Percentiles rank a stretch among this genome's conserved stretches.
phyloP scores from a whole-genome alignment of 2,329 filamentous ascomycete genomes.

The Hypoxylon sp. region DNA sequence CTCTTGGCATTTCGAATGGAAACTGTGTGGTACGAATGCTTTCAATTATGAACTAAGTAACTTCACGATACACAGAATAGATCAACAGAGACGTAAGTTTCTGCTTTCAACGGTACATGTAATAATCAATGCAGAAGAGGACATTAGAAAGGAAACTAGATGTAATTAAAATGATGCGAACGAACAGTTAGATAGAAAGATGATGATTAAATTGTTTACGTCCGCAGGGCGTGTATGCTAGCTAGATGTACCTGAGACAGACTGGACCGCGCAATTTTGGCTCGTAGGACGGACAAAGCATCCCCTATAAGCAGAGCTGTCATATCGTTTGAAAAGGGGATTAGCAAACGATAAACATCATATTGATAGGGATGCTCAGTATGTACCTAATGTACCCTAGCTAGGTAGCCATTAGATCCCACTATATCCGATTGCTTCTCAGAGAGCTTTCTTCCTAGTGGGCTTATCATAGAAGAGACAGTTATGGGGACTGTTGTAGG shows the following conservation, averaged over 20 bases:
- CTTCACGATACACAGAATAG: not conserved
- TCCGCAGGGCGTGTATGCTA: too few relatives aligned
- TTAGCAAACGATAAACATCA: not conserved
- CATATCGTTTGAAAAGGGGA: too few relatives aligned
- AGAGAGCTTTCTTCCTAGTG: not conserved
- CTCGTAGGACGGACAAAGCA: too few relatives aligned
- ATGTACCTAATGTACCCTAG: too few relatives aligned
- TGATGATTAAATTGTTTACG: too few relatives aligned
- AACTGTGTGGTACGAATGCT: not conserved
- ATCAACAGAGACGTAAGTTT: not conserved
- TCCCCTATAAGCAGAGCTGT: too few relatives aligned
- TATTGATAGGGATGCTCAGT: not conserved
- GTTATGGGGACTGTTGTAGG: not conserved
- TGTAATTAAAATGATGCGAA: not conserved
- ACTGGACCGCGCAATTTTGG: too few relatives aligned
- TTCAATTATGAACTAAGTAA: not conserved
- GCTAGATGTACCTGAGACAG: too few relatives aligned
- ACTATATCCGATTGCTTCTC: not conserved
- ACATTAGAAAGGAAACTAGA: not conserved
- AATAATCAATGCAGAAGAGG: not conserved
- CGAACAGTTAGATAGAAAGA: not conserved
- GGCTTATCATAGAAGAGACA: not conserved
- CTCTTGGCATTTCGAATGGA: not conserved
- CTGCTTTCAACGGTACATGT: not conserved
- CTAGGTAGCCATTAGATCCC: not conserved